Percentiles rank a stretch among this genome's conserved stretches.
Conservation (phyloP, 192 early-diverging fungal genomes). For the Linderina pennispora region DNA sequence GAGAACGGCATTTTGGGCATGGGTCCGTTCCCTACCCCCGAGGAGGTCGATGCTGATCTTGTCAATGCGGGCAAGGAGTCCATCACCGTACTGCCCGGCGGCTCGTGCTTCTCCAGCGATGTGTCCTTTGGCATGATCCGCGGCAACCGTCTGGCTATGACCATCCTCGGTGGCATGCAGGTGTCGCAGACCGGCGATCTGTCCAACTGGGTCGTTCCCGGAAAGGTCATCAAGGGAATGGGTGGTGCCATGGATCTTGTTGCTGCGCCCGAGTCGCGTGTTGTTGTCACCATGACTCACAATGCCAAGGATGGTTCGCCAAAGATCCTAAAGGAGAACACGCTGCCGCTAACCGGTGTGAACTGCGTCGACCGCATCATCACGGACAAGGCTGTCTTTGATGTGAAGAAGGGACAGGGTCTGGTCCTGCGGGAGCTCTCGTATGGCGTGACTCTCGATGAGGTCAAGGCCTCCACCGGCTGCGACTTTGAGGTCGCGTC, state of each 20-base stretch:
- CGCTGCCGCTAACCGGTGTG: conserved; percentile 66
- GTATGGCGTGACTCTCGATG: conserved; percentile 54
- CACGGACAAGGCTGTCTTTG: conserved; percentile 66
- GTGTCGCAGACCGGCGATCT: conserved; percentile 70
- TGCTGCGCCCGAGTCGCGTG: conserved; percentile 56
- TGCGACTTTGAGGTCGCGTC: conserved; percentile 54
- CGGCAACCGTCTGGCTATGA: conserved; percentile 67
- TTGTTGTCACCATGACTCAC: conserved; percentile 72
- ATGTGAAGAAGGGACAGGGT: conserved; percentile 51
- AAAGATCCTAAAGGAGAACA: conserved; percentile 69
- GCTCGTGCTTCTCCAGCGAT: conserved; percentile 65
- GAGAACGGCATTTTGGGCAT: conserved; percentile 79
- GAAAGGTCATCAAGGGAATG: conserved; percentile 84
- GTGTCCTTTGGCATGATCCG: conserved; percentile 79
- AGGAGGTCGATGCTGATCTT: conserved; percentile 68
- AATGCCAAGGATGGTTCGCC: conserved; percentile 58
- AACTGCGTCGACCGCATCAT: conserved; percentile 62
- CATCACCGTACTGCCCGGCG: conserved; percentile 64
- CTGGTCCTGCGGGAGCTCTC: conserved; percentile 62
- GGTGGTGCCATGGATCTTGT: conserved; percentile 82
- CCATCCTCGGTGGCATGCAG: conserved; percentile 72
- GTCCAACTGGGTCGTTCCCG: conserved; percentile 82
- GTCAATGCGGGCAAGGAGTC: conserved; percentile 83
- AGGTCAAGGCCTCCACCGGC: conserved; percentile 59
- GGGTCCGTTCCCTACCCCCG: conserved; percentile 67